phyloP scores from a whole-genome alignment of 495 filamentous ascomycete genomes.

The Lineolata rhizophorae region DNA sequence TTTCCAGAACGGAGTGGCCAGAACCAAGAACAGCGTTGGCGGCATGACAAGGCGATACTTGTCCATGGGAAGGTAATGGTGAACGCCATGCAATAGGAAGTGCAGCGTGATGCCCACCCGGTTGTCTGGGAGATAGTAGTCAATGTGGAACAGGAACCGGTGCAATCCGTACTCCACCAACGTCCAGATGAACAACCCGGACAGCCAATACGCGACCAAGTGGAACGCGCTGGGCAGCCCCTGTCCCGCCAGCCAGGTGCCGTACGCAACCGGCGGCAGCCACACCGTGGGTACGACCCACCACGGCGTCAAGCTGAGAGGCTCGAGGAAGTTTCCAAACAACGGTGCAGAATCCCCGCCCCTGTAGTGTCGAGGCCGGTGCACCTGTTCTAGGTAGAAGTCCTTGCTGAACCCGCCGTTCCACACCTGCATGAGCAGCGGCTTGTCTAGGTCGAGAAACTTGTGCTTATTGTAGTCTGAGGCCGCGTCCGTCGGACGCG shows the following conservation, averaged over 20 bases:
- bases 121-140: slow-evolving; percentile 84
- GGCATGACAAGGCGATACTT: slow-evolving; percentile 94
- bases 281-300: slow-evolving; percentile 70
- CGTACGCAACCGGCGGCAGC: slow-evolving; percentile 64
- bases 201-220: slow-evolving; percentile 32
- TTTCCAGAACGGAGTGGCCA: slow-evolving; percentile 85
- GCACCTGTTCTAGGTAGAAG: slow-evolving; percentile 92
- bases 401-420: slow-evolving; percentile 67
- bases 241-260: slow-evolving; percentile 39
- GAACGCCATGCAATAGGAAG: slow-evolving; percentile 90
- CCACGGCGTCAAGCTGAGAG: slow-evolving; percentile 82
- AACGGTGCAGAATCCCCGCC: slow-evolving; percentile 80
- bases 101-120: slow-evolving; percentile 70
- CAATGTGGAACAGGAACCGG: slow-evolving; percentile 83
- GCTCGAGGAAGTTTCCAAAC: slow-evolving; percentile 96
- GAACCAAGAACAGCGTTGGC: slow-evolving; percentile 61
- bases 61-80: slow-evolving; percentile 98
- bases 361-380: slow-evolving; percentile 84
- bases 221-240: slow-evolving; percentile 26
- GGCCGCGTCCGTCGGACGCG: slow-evolving; percentile 53
- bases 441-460: slow-evolving; percentile 76
- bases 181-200: slow-evolving; percentile 63
- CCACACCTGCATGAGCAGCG: slow-evolving; percentile 81
- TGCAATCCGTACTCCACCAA: slow-evolving; percentile 82
- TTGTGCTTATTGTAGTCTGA: slow-evolving; percentile 69